Base-by-base conservation (phyloP, 192 early-diverging fungal species). In the Linnemannia schmuckeri region DNA sequence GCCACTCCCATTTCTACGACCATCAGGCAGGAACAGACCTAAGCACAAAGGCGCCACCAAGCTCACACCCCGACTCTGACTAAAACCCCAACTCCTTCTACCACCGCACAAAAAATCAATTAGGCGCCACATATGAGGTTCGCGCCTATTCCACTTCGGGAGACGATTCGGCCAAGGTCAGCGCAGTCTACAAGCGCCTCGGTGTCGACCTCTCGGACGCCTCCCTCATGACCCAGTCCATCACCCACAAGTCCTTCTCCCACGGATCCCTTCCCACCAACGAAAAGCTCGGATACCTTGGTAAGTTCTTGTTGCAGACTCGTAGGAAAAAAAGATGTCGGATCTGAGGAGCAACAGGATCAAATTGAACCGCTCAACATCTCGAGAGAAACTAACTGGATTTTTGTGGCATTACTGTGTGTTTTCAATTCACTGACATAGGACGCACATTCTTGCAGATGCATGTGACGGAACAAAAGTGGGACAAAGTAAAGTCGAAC, bases 211-310 rank as follows among this genome's bases (percentile, higher is more conserved):
- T 89, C 6, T 88, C 89, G 52, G 88, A 89, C 68, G 72, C 90
- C 13, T 71, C 72, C 18, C 82, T 92, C n/a, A 82, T 91, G 71
- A 72, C 75, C 24, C 91, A 90, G 55, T 81, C 90, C 38, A 41
- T 92, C 33, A 92, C 90, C 13, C 91, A 92, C 70, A 89, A 89
- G 75, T 91, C 90, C 0, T 92, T 89, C 61, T 77, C 77, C 52
- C 89, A 92, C 55, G 91, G 88, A 76, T 83, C 42, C 44, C 77
- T 89, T 7, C 88, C 90, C 68, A 90, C 89, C 33, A 92, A 92
- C 66, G 91, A 92, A 57, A 84, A 72, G 40, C 76, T 90, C 20
- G 75, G 79, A 2, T 66, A 76, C 41, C 42, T 88, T 47, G 89
- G 89, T 77, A 87, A 77, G 74, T 6, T 27, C 27, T 8, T 6